Percentiles rank a stretch among this genome's conserved stretches.
phyloP scores from a whole-genome alignment of 2,329 filamentous ascomycete genomes.

The Rhexocercosporidium sp. region DNA sequence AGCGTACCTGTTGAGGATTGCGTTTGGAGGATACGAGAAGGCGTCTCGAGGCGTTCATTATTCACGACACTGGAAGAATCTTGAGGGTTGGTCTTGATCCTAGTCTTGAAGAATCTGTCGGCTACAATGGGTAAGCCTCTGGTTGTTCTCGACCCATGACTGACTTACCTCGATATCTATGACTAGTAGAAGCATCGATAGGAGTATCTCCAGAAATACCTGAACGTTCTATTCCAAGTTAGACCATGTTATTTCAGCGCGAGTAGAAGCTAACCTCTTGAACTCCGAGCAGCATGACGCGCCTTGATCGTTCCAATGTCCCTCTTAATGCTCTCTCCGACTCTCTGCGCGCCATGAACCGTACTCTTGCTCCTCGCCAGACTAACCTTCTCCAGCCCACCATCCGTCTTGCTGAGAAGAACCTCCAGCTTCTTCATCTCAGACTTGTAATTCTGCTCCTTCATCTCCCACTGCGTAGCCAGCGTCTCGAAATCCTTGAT shows the following conservation, averaged over 20 bases:
- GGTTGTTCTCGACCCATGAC: background rate
- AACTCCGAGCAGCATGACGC: conserved; percentile 23
- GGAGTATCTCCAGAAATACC: background rate
- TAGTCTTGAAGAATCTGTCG: conserved; percentile 15
- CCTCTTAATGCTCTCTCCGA: conserved; percentile 29
- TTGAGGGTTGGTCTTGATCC: conserved; percentile 3
- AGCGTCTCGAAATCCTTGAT: conserved; percentile 38
- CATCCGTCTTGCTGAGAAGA: conserved; percentile 38
- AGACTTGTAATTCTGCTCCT: conserved; percentile 39
- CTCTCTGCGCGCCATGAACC: conserved; percentile 35
- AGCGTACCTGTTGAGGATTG: conserved; percentile 1
- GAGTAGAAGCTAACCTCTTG: conserved; percentile 9
- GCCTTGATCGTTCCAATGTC: conserved; percentile 35
- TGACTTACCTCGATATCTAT: conserved; percentile 13
- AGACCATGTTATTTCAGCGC: background rate
- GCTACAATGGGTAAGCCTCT: background rate
- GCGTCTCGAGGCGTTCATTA: background rate
- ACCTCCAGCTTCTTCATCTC: conserved; percentile 42
- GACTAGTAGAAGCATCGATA: background rate
- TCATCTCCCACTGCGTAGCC: conserved; percentile 36
- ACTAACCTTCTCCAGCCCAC: conserved; percentile 40
- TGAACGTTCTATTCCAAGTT: conserved; percentile 4
- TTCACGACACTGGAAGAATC: background rate
- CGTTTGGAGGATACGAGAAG: background rate
- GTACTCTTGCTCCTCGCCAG: conserved; percentile 39